These are phyloP conservation scores for Vigna hirtella DNA, from an alignment of 306 rosid genomes.

Conservation along the genomic window DNA sequence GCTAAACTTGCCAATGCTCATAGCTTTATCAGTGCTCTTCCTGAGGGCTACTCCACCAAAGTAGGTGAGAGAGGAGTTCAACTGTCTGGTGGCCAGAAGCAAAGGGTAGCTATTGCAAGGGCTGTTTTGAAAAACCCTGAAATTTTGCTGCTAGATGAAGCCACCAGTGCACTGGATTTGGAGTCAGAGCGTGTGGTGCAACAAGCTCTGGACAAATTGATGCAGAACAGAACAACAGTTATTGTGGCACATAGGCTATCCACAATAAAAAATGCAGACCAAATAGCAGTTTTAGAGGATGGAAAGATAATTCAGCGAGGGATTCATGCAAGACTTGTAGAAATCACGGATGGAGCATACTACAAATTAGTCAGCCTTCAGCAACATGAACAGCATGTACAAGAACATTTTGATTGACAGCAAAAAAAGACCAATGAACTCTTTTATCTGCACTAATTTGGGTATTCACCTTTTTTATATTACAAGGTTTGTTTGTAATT, in stretches of 20 bases:
- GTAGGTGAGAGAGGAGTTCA: constrained; percentile 94
- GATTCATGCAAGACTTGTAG: constrained; percentile 67
- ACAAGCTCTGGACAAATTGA: constrained; percentile 80
- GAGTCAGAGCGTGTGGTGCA: constrained; percentile 82
- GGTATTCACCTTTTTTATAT: neutral
- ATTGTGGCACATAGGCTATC: constrained; percentile 91
- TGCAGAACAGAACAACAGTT: constrained; percentile 77
- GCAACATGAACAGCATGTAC: constrained; percentile 58
- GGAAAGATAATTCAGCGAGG: constrained; percentile 89
- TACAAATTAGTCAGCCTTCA: constrained; percentile 79
- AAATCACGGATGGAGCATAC: constrained; percentile 73
- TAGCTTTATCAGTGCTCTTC: constrained; percentile 74
- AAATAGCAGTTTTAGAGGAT: constrained; percentile 76
- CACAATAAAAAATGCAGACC: constrained; percentile 81
- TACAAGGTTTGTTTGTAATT: neutral
- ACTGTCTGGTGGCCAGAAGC: constrained; percentile 91
- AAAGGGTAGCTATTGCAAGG: constrained; percentile 85
- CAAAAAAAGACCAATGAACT: constrained; percentile 28
- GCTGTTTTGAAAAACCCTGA: constrained; percentile 81
- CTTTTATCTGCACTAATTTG: neutral
- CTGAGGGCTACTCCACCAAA: constrained; percentile 86
- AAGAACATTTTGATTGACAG: constrained; percentile 24
- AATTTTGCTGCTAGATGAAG: constrained; percentile 83
- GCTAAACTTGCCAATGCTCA: constrained; percentile 89
- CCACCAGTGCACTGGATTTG: constrained; percentile 84